These are phyloP conservation scores for Trametes sanguinea DNA, from an alignment of 768 basidiomycete genomes.

Conservation along the genomic window DNA sequence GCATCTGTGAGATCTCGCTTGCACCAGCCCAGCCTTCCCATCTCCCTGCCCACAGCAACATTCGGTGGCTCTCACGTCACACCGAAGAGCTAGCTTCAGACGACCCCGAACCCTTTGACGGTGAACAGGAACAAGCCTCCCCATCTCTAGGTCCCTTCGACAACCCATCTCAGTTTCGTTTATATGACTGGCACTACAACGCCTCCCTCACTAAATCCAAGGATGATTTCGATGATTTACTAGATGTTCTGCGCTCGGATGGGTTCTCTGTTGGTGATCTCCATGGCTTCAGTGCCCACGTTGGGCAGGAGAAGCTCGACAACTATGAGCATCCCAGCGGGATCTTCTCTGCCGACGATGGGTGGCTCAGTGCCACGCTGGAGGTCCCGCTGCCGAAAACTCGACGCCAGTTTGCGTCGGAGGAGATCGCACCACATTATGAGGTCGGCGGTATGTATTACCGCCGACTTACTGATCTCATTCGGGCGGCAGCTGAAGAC, in stretches of 20 bases:
- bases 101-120: too few species aligned
- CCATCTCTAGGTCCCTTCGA: slow-evolving; percentile 29
- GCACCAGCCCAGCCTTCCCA: too few species aligned
- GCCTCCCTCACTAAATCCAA: not conserved
- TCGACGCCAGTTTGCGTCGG: not conserved
- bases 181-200: not conserved
- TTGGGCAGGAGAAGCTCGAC: not conserved
- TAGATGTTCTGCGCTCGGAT: not conserved
- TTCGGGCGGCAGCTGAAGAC: not conserved
- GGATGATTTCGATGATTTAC: not conserved
- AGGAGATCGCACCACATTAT: not conserved
- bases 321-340: not conserved
- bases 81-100: too few species aligned
- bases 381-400: slow-evolving; percentile 14
- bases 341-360: not conserved
- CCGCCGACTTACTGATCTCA: slow-evolving; percentile 5
- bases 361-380: slow-evolving; percentile 5
- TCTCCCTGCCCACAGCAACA: too few species aligned
- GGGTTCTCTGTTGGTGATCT: not conserved
- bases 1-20: too few species aligned
- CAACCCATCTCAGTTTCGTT: not conserved
- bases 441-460: slow-evolving; percentile 4
- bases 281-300: not conserved
- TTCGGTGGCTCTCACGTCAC: too few species aligned
- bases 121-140: not conserved